Evolutionary conservation across 2,329 filamentous ascomycete genomes (phyloP), one percentile per base, ranked within the genome.

Genomic region (Penicillium crustosum): DNA sequence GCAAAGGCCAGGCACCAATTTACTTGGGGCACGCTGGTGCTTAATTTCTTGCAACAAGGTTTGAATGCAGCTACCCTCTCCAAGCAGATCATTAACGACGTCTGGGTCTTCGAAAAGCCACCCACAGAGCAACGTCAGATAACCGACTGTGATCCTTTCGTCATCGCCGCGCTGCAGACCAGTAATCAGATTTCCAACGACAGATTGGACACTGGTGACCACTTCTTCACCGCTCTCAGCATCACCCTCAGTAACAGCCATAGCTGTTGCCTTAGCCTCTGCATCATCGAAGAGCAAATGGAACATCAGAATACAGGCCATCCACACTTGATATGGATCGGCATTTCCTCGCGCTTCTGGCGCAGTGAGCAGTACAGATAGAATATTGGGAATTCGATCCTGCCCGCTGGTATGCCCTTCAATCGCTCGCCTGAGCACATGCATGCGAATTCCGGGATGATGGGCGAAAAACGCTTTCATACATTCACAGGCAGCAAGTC

Each of bases 41-140:
- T 87, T 87, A 41, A 90, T 86, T 29, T 87, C 85, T 66, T 94
- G 89, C 15, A 94, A 86, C 33, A 97, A 80, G 44, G 87, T 89
- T 69, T 97, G 89, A n/a, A 97, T 82, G 70, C 91, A 95, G 75
- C 91, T 96, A 1, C 91, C 93, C 73, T 99, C 94, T 6, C 87
- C 88, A 2, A 99, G 81, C 62, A 99, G 92, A 73, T 99, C 92
- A 72, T 97, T 92, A 19, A 97, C 91, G 2, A 89, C 93, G 66
- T 92, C 89, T 8, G 91, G 86, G 66, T 96, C 92, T 70, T 99
- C 93, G 70, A 93, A 99, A 10, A 97, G 80, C 90, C 93, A 96
- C 25, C 89, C 87, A 35, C 89, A 86, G 3, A 99, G 83, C 10
- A 97, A 77, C 88, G 96, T 97, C 15, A 97, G 77, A 70, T 96